Base-by-base conservation (phyloP, 1,284 basidiomycete species). In the Coniferiporia weirii region DNA sequence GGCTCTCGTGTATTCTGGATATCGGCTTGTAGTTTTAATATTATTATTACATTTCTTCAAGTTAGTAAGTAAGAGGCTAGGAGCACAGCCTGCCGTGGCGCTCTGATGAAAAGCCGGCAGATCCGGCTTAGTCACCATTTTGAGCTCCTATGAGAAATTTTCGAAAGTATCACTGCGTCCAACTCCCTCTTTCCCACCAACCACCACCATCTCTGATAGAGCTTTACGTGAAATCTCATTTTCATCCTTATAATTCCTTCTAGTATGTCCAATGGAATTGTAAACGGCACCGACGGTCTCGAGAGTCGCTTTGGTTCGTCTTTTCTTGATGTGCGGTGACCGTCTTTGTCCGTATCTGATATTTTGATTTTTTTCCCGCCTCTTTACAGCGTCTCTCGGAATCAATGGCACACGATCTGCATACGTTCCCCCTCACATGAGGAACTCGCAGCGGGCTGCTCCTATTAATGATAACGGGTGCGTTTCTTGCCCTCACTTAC, bases 351-450 rank as follows among this genome's bases (percentile, higher is more conserved):
- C 49, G 15, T 43, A 13, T 1, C 54, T 60, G 27, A 60, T 12
- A 46, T n/a, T 46, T 50, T n/a, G 17, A 49, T 53, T 52, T 55
- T 47, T 45, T 9, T 59, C 17, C 32, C 34, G n/a, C 40, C 38
- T 45, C 27, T 27, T n/a, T 60, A 13, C 67, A 79, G 80, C 79
- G 70, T 81, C 85, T 78, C 84, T 91, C 71, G 82, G 83, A 71
- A 79, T 91, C 73, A 86, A 85, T 73, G 80, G 76, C 63, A 67
- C 73, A 69, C 89, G 87, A 80, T 84, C 90, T 70, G 85, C 93
- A 66, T 97, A 97, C 79, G 90, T 97, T 67, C 94, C 94, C 68
- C 94, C 94, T 71, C 93, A 96, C 77, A 73, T 93, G 81, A 86
- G 90, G 78, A 81, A 77, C 75, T 73, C 80, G 82, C 87, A 88